Conservation (phyloP, 805 yeast genomes). For the Suhomyces vadensis region DNA sequence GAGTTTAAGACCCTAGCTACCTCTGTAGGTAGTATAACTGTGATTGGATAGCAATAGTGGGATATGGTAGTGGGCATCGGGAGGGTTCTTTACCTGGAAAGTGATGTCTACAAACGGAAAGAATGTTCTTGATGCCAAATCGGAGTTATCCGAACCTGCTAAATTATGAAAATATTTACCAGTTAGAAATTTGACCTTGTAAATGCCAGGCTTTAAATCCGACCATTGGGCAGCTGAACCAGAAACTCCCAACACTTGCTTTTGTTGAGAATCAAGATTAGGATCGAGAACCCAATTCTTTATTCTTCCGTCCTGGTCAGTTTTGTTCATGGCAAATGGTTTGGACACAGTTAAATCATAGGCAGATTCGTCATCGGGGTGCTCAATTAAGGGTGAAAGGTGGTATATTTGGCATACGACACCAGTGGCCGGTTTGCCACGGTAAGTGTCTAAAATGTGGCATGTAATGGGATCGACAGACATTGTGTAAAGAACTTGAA, state of each 20-base stretch:
- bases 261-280: slow-evolving; percentile 13
- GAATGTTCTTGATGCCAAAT: slow-evolving; percentile 50
- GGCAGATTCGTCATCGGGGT: slow-evolving; percentile 26
- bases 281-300: slow-evolving; percentile 62
- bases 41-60: slow-evolving; percentile 83
- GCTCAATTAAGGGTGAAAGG: slow-evolving; percentile 25
- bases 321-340: slow-evolving; percentile 67
- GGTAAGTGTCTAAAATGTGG: slow-evolving; percentile 82
- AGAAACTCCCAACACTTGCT: slow-evolving; percentile 30
- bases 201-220: slow-evolving; percentile 57
- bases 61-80: slow-evolving; percentile 83
- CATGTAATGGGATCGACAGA: slow-evolving; percentile 71
- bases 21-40: slow-evolving; percentile 90
- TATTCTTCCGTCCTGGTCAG: slow-evolving; percentile 82
- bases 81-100: slow-evolving; percentile 65
- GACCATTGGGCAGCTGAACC: slow-evolving; percentile 40
- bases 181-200: slow-evolving; percentile 76
- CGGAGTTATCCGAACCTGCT: slow-evolving; percentile 14
- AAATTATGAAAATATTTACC: slow-evolving; percentile 56
- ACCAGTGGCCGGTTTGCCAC: slow-evolving; percentile 78
- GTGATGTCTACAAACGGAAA: slow-evolving; percentile 86
- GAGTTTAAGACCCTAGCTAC: slow-evolving; percentile 45
- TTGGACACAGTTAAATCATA: slow-evolving; percentile 23
- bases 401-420: slow-evolving; percentile 66
- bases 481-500: slow-evolving; percentile 14